phyloP scores from a whole-genome alignment of 2,329 filamentous ascomycete genomes.

The Calonectria honghensis region DNA sequence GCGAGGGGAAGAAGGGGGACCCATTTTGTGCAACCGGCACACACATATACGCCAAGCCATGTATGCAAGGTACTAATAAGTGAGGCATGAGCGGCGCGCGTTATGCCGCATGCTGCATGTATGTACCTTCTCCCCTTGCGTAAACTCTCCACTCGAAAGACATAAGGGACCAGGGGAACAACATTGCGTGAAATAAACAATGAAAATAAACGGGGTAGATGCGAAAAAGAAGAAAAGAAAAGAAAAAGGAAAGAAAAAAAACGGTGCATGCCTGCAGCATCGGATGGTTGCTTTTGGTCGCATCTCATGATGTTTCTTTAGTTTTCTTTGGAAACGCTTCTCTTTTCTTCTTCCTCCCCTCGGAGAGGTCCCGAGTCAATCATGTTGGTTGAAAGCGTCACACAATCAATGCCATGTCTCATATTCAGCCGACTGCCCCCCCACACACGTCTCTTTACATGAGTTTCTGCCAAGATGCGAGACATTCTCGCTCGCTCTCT shows the following conservation, averaged over 20 bases:
- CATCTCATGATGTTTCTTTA: slow-evolving; percentile 1
- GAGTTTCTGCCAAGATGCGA: slow-evolving; percentile 13
- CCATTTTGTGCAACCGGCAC: slow-evolving; percentile 15
- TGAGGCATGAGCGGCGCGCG: slow-evolving; percentile 6
- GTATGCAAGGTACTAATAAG: slow-evolving; percentile 22
- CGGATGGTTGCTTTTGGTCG: neutral
- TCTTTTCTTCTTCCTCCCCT: neutral
- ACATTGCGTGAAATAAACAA: slow-evolving; percentile 1
- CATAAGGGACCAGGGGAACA: neutral
- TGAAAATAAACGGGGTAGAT: neutral
- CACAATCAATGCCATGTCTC: slow-evolving; percentile 28
- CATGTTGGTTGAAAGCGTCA: slow-evolving; percentile 17
- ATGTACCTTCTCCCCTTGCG: slow-evolving; percentile 10
- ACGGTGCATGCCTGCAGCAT: neutral
- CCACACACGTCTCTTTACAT: slow-evolving; percentile 16
- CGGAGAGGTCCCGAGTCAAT: neutral
- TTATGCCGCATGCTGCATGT: slow-evolving; percentile 22
- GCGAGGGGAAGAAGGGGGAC: neutral
- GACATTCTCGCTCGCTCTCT: slow-evolving; percentile 34
- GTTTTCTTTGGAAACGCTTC: neutral
- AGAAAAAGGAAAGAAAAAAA: neutral
- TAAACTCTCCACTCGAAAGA: slow-evolving; percentile 2
- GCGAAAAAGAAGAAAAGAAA: neutral
- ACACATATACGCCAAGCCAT: neutral
- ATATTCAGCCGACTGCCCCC: slow-evolving; percentile 1